These are phyloP conservation scores for Cystobasidium pallidum DNA, from an alignment of 1,284 basidiomycete species.

Conservation along the genomic window DNA sequence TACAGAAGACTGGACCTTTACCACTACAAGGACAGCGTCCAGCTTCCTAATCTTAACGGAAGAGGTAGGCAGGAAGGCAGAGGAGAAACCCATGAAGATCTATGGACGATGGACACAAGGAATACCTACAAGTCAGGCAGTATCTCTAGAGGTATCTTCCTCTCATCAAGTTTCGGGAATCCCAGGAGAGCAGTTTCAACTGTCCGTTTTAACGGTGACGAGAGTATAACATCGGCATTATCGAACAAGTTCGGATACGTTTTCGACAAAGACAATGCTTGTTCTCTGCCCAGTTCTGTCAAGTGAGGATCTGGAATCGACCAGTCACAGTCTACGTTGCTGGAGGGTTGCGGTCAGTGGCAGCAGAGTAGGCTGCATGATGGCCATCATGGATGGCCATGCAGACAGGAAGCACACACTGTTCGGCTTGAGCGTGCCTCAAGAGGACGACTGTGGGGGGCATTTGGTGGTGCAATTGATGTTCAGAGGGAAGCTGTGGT, in stretches of 20 bases:
- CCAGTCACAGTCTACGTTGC: conserved; percentile 40
- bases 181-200: conserved; percentile 32
- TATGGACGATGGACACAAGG: no score
- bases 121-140: conserved; percentile 31
- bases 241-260: conserved; percentile 35
- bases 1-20: no score
- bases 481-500: no score
- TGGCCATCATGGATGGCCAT: background rate
- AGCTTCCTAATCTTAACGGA: no score
- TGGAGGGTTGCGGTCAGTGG: background rate
- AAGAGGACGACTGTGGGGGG: conserved; percentile 41
- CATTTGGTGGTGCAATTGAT: background rate
- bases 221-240: conserved; percentile 18
- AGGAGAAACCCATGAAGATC: no score
- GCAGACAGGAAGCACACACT: conserved; percentile 10
- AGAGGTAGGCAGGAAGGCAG: no score
- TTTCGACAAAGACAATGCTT: conserved; percentile 18
- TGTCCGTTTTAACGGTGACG: conserved; percentile 28
- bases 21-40: no score
- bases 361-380: background rate
- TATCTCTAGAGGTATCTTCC: conserved; percentile 19
- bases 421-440: conserved; percentile 40
- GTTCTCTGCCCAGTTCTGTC: conserved; percentile 27
- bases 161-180: conserved; percentile 28
- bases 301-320: conserved; percentile 36